phyloP scores from a whole-genome alignment of 805 yeast species.

The Cyberlindnera xishuangbannaensis region DNA sequence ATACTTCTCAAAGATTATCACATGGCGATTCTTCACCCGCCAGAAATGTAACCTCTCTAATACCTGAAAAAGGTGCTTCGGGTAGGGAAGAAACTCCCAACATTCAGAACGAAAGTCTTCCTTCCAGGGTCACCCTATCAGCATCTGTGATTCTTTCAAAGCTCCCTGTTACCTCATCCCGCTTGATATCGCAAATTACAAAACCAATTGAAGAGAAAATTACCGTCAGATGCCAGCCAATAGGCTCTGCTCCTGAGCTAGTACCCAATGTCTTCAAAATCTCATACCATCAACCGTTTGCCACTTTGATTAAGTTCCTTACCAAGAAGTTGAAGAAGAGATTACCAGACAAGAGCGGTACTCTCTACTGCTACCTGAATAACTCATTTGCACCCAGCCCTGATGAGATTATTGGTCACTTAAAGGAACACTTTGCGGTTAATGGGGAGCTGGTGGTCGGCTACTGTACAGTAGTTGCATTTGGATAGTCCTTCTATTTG shows the following conservation, averaged over 20 bases:
- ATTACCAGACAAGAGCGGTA: slow-evolving; percentile 11
- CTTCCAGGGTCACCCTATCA: slow-evolving; percentile 18
- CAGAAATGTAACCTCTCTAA: no score
- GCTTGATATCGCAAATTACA: slow-evolving; percentile 11
- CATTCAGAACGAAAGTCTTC: slow-evolving; percentile 19
- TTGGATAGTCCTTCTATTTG: slow-evolving; percentile 27
- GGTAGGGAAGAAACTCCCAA: slow-evolving; percentile 3
- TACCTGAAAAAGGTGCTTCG: no score
- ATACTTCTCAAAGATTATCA: not conserved
- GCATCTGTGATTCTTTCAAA: slow-evolving; percentile 21
- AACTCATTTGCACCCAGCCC: slow-evolving; percentile 42
- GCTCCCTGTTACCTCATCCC: slow-evolving; percentile 18
- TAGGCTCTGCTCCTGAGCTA: slow-evolving; percentile 50
- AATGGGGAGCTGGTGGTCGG: slow-evolving; percentile 37
- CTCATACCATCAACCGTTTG: slow-evolving; percentile 39
- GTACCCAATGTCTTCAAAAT: slow-evolving; percentile 46
- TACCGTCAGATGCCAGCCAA: slow-evolving; percentile 50
- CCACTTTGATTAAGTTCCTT: slow-evolving; percentile 41
- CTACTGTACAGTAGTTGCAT: slow-evolving; percentile 43
- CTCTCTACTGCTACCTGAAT: slow-evolving; percentile 37
- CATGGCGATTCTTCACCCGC: no score
- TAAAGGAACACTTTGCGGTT: slow-evolving; percentile 31
- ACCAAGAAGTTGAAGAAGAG: slow-evolving; percentile 31
- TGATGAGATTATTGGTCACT: slow-evolving; percentile 36
- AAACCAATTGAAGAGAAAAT: slow-evolving; percentile 21